phyloP scores from a whole-genome alignment of 1,284 basidiomycete species.

The Tylopilus orsonianus region DNA sequence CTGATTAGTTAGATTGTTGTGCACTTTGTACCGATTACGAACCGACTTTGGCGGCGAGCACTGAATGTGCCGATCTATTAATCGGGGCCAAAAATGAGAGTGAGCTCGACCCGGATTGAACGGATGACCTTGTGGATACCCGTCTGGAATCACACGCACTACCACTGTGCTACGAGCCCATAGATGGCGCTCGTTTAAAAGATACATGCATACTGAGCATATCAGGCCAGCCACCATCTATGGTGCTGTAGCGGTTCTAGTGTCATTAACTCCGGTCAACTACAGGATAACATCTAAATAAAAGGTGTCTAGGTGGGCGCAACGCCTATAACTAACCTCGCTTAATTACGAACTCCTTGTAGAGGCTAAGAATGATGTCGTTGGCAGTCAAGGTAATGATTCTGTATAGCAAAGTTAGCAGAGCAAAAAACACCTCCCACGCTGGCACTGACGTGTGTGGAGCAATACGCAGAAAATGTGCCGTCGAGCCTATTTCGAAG shows the following conservation, averaged over 20 bases:
- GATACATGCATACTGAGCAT: background rate
- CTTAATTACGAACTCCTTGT: conserved; percentile 46
- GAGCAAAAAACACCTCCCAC: background rate
- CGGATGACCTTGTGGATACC: conserved; percentile 53
- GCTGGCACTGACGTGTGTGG: conserved; percentile 75
- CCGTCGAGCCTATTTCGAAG: conserved; percentile 69
- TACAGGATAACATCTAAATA: background rate
- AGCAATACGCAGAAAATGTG: conserved; percentile 89
- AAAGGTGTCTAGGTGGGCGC: background rate
- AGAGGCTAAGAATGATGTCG: conserved; percentile 78
- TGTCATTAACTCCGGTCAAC: background rate
- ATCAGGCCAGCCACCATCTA: no score
- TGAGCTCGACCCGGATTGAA: conserved; percentile 57
- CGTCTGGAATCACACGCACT: conserved; percentile 39
- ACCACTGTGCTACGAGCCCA: conserved; percentile 38
- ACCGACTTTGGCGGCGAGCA: no score
- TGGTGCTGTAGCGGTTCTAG: no score
- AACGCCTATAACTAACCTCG: conserved; percentile 15
- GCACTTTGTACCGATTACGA: background rate
- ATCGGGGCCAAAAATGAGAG: conserved; percentile 4
- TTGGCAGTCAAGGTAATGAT: conserved; percentile 87
- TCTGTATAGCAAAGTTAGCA: conserved; percentile 38
- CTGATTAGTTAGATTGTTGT: conserved; percentile 14
- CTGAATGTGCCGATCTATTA: no score
- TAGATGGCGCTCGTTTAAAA: background rate